Conservation (phyloP, 495 filamentous ascomycete genomes). For the Cercophora newfieldiana region DNA sequence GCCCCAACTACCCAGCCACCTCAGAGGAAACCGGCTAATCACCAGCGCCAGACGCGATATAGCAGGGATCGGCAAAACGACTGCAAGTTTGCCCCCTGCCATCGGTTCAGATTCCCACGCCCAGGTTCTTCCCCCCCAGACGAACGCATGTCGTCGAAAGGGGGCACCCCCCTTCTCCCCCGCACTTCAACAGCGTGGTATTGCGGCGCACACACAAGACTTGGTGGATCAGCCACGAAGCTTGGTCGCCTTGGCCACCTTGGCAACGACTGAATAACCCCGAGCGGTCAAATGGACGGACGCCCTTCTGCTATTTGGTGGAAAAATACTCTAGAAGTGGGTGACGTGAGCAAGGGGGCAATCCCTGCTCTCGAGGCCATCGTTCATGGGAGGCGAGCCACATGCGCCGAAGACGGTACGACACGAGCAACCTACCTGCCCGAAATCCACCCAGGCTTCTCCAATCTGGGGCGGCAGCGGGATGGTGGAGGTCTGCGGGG, state of each 20-base stretch:
- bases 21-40: too few species aligned
- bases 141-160: not conserved
- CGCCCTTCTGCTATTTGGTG: constrained; percentile 18
- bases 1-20: too few species aligned
- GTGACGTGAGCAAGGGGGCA: not conserved
- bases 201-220: not conserved
- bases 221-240: not conserved
- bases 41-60: too few species aligned
- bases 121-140: not conserved
- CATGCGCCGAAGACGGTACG: not conserved
- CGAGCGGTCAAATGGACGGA: not conserved
- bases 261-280: not conserved
- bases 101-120: too few species aligned
- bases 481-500: too few species aligned
- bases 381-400: too few species aligned
- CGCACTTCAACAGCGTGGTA: not conserved
- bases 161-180: not conserved
- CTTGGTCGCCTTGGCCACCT: not conserved
- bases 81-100: too few species aligned
- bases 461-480: too few species aligned
- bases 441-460: not conserved
- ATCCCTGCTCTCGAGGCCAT: too few species aligned
- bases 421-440: not conserved
- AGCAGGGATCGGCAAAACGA: too few species aligned
- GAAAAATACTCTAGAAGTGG: too few species aligned